Base-by-base conservation (phyloP, 139 green algal genomes). In the Diplosphaera chodatii region DNA sequence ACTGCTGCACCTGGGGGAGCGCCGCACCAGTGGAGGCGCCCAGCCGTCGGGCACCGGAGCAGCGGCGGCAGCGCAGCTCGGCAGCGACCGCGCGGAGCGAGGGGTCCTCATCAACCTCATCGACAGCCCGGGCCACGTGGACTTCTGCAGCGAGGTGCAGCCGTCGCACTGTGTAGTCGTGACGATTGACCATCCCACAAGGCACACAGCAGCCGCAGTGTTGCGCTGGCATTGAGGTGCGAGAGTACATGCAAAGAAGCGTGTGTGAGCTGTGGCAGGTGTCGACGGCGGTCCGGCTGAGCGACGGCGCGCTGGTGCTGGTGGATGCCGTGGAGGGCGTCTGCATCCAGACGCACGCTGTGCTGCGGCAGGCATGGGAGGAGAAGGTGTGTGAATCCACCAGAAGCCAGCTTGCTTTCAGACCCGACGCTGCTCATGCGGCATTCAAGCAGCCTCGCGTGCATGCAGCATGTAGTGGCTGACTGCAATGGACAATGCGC, bases 311-410 rank as follows among this genome's bases (percentile, higher is more conserved):
- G 4, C 77, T 99, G 78, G 90, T 99, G 71, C 70, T 99, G 71
- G 94, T 99, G 69, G 96, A 99, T 67, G 92, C 91, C 1, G 90
- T 96, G 64, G 96, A 99, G 84, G 95, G 96, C 0, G 93, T 99
- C 34, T 97, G 96, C 87, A 96, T 99, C 40, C 96, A 99, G 84
- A 99, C 96, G 37, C 95, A 97, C 79, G 96, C 96, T 3, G 94
- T 98, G 76, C 88, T 97, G 63, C 76, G 92, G 28, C 95, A 99
- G 87, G 94, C 92, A 3, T 97, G 85, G 77, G 85, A 96, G 79
- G 94, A 98, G 78, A 87, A 91, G 80, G 83, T 97, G 63, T n/a
- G n/a, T n/a, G n/a, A n/a, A n/a, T n/a, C n/a, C n/a, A n/a, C n/a
- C n/a, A n/a, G n/a, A n/a, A n/a, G n/a, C n/a, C n/a, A n/a, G n/a